A percentile compares a stretch with the other conserved stretches of the same genome.
Evolutionary conservation across 2,329 filamentous ascomycete genomes (phyloP).

Genomic region (Curvularia sp.): DNA sequence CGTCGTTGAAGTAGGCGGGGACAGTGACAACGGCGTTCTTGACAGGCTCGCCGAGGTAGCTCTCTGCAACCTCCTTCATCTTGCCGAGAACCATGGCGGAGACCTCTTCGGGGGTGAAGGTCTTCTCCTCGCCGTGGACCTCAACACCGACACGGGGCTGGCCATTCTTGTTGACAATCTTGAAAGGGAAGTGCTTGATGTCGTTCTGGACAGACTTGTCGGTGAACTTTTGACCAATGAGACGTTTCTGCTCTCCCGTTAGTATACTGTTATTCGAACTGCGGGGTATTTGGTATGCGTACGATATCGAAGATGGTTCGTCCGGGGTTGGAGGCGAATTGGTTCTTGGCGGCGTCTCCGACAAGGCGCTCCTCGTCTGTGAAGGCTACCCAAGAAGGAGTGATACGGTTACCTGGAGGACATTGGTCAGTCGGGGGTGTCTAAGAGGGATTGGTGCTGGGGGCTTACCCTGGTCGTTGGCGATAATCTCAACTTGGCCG

Average conservation of each 20-base stretch:
- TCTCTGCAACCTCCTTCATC: conserved; percentile 85
- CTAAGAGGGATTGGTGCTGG: background rate
- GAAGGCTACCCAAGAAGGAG: conserved; percentile 85
- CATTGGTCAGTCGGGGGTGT: conserved; percentile 30
- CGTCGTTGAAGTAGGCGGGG: conserved; percentile 98
- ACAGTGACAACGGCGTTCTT: conserved; percentile 92
- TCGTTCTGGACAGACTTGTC: conserved; percentile 82
- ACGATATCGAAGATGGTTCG: conserved; percentile 58
- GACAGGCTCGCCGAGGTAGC: conserved; percentile 81
- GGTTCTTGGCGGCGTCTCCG: conserved; percentile 76
- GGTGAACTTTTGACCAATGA: conserved; percentile 61
- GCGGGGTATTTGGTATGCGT: conserved; percentile 21
- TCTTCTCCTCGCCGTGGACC: conserved; percentile 69
- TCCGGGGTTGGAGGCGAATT: conserved; percentile 58
- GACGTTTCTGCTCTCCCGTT: conserved; percentile 55
- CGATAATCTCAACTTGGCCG: conserved; percentile 54
- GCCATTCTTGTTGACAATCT: conserved; percentile 85
- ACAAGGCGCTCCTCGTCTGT: conserved; percentile 97
- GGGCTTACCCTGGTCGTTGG: conserved; percentile 53
- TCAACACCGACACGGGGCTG: conserved; percentile 86
- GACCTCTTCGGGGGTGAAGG: conserved; percentile 81
- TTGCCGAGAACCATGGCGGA: conserved; percentile 72
- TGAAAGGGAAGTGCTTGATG: conserved; percentile 98
- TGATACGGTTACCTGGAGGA: conserved; percentile 52
- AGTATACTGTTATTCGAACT: conserved; percentile 23